Base-by-base conservation (phyloP, 2,329 filamentous ascomycete species). In the Alternaria incomplexa region DNA sequence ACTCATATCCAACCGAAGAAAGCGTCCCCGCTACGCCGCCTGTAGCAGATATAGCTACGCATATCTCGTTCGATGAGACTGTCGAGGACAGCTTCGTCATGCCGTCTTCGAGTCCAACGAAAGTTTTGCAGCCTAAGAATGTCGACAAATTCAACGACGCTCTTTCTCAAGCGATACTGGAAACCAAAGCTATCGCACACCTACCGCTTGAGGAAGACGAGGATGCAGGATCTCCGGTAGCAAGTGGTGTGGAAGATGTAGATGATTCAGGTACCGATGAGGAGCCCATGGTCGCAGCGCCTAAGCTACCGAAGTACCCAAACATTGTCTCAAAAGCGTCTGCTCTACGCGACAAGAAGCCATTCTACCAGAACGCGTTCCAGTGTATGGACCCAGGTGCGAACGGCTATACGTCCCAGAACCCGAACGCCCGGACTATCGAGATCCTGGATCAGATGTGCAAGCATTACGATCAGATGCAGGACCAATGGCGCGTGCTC, bases 391-490 rank as follows among this genome's bases (percentile, higher is more conserved):
- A 88, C 47, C 85, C 85, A 63, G 82, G 85, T 59, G 84, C 84
- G 54, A 81, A 81, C 5, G 75, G 73, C 25, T 77, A 78, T 6
- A 75, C 80, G 13, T 73, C 80, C 1, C 75, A 81, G 12, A 92
- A 91, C 68, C 92, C 93, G 0, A 98, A 97, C 75, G 82, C 83
- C 1, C 83, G 86, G 12, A 96, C 92, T 0, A 93, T 97, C 54
- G 86, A 91, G 50, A 83, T 96, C 3, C 83, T 97, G 6, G 87
- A 93, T 71, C 85, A 91, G 68, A 93, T 97, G 92, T 86, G 88
- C 45, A 86, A 90, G 56, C 91, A 95, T 77, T 97, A 97, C 77
- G 86, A 86, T 5, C 85, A 89, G 7, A 88, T 87, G n/a, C 85
- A 89, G 43, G 93, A 97, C 72, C 86, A 88, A 36, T 97, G 92